Base-by-base conservation (phyloP, 345 rosid genomes). In the Camelina laxa region DNA sequence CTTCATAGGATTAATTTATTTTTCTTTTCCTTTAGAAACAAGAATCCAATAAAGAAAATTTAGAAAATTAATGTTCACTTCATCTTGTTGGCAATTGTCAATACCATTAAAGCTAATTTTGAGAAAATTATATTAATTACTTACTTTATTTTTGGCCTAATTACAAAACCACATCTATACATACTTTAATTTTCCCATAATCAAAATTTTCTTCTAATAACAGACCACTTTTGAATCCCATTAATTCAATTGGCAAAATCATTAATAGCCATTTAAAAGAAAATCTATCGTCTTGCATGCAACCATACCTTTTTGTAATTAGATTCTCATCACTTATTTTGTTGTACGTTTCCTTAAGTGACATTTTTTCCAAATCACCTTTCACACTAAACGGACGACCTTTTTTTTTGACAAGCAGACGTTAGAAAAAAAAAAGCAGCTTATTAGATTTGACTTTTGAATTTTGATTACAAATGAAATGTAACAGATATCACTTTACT, bases 211-310 rank as follows among this genome's bases (percentile, higher is more conserved):
- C 33, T 56, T 36, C 48, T 62, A 17, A 31, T 30, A n/a, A 57
- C 42, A 66, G 48, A 66, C 51, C 60, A 58, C 60, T 74, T 33
- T 48, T 38, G 42, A 6, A 33, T 45, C 7, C 50, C 42, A 20
- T 57, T 36, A 36, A 4, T 65, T 35, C 5, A 27, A 27, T 4
- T 27, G 38, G 3, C 15, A 55, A 24, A 61, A 22, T 21, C 27
- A 65, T 19, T 55, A 73, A 60, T 35, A 35, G 50, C 45, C 16
- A 70, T 59, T 45, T 4, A 73, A 44, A 33, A 44, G 38, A 19
- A 24, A 58, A 75, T 75, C 54, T 67, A 50, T 2, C 21, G 61
- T 36, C 59, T 48, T 74, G 60, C 78, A 74, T 74, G 77, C 41
- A 58, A 56, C 20, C 56, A 16, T 30, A 30, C 51, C 59, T 58